Base-by-base conservation (phyloP, 352 stramenopile species). In the Globisporangium carolinianum region DNA sequence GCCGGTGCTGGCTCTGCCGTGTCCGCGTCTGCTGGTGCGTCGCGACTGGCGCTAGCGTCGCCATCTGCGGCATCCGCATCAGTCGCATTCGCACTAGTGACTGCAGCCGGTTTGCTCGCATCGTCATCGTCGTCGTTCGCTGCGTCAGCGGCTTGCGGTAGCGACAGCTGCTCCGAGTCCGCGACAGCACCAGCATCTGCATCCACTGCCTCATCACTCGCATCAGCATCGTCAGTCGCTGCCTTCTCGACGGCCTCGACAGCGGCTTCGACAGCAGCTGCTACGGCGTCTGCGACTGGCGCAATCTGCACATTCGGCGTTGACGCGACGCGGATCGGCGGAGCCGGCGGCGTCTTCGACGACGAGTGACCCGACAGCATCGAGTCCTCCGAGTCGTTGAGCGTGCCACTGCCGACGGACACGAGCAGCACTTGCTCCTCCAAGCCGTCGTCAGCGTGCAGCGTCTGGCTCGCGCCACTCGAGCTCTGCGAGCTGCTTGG, bases 321-420 rank as follows among this genome's bases (percentile, higher is more conserved):
- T 7, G 46, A 17, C 14, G 39, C n/a, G 14, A 38, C 12, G 17
- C 43, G 58, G 7, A 59, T n/a, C 18, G 51, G 52, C 39, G 55
- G 53, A 0, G 67, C 53, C 36, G 63, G 63, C 3, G 67, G 63
- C 0, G 60, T 71, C 51, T 69, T 73, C 1, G 66, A 73, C 4
- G 53, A 60, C 6, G 63, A 69, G 35, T 45, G 50, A 4, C 52
- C 62, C 15, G 67, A 73, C 10, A 63, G 36, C 17, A 46, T 46
- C 0, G 60, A 71, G 12, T 67, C 61, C 17, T 67, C 52, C 10
- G 67, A 67, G 24, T 32, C 24, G 24, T 32, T 32, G 24, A 3
- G 24, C 24, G 2, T 32, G 24, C 24, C 24, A 32, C 24, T 32
- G 24, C 24, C 24, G 24, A 32, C 24, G 24, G 24, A 32, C 24